Conservation (phyloP, 139 green algal species). For the Picochlorum sp. region DNA sequence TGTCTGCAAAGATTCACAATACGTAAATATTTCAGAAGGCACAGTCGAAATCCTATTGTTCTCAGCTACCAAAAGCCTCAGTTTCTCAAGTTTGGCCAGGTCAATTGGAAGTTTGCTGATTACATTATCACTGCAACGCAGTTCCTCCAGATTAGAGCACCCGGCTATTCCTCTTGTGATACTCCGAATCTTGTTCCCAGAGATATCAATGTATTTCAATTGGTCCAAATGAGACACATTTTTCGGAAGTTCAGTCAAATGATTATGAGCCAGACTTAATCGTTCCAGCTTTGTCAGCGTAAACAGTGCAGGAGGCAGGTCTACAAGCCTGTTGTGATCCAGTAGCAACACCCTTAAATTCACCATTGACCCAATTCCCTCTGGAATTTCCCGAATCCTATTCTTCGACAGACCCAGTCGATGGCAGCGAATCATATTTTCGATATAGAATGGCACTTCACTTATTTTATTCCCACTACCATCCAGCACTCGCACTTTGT, state of each 20-base stretch:
- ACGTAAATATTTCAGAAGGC: constrained; percentile 43
- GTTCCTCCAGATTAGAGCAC: constrained; percentile 26
- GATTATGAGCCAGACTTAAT: constrained; percentile 33
- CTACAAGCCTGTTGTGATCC: constrained; percentile 22
- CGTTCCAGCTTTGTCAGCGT: constrained; percentile 28
- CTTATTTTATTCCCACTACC: constrained; percentile 26
- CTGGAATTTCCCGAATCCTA: constrained; percentile 10
- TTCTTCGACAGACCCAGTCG: constrained; percentile 23
- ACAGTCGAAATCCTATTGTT: constrained; percentile 46
- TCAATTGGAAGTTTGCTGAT: constrained; percentile 18
- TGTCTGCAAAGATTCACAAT: constrained; percentile 52
- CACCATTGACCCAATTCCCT: background rate
- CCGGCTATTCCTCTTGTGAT: constrained; percentile 18
- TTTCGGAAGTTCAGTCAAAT: constrained; percentile 23
- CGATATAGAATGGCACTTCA: constrained; percentile 13
- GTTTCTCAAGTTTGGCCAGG: constrained; percentile 20
- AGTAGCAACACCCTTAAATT: constrained; percentile 16
- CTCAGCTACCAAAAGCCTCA: constrained; percentile 45
- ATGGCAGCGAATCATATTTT: constrained; percentile 8
- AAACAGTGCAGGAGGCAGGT: constrained; percentile 29
- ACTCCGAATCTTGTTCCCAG: constrained; percentile 5
- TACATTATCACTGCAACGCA: constrained; percentile 30
- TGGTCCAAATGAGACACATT: constrained; percentile 13
- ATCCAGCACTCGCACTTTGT: constrained; percentile 23
- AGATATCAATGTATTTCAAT: constrained; percentile 28